Evolutionary conservation across 495 filamentous ascomycete species (phyloP), one percentile per base, ranked within the genome.

Genomic region (Penicillium chermesinum): DNA sequence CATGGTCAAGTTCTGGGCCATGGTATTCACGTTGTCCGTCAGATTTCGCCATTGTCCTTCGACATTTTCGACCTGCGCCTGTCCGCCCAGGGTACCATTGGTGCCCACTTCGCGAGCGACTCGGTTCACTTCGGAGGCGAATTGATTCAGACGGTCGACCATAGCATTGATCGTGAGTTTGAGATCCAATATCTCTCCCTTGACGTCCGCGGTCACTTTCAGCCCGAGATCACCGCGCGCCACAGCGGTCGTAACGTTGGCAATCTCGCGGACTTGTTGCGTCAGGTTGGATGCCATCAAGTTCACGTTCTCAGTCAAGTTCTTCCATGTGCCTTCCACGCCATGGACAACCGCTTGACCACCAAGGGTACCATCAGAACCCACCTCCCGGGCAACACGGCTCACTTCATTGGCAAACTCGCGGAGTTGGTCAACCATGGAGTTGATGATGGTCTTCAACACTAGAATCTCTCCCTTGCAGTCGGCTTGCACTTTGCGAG

Each of bases 151-250:
- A 48, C 91, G 89, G 60, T 94, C 90, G 34, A 95, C 89, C 89
- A 95, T 95, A 57, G 84, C 85, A 64, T 95, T 95, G 60, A 95
- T 95, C 6, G 89, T 95, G 43, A 83, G 82, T 66, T 95, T 95
- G 38, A 95, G 80, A 62, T 91, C 81, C 50, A 91, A 74, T 33
- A 95, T 94, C 66, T 95, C 89, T n/a, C 89, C 89, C 64, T 91
- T 87, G 64, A 89, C 94, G 54, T 91, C 82, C 38, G 90, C 90
- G 58, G 87, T 85, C 15, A 95, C 90, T 62, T 94, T 94, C 64
- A 91, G 88, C 2, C 88, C 94, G 33, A 95, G 77, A 71, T 95
- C 87, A 59, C 88, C 88, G 64, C 83, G 85, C 20, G 89, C 89
- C 25, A 95, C 89, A 44, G 90, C 89, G 3, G 90, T 94, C 7